Percentiles rank a stretch among this genome's conserved stretches.
These are phyloP conservation scores for Macrolepiota fuliginosa DNA, from an alignment of 768 basidiomycete genomes.

Conservation along the genomic window DNA sequence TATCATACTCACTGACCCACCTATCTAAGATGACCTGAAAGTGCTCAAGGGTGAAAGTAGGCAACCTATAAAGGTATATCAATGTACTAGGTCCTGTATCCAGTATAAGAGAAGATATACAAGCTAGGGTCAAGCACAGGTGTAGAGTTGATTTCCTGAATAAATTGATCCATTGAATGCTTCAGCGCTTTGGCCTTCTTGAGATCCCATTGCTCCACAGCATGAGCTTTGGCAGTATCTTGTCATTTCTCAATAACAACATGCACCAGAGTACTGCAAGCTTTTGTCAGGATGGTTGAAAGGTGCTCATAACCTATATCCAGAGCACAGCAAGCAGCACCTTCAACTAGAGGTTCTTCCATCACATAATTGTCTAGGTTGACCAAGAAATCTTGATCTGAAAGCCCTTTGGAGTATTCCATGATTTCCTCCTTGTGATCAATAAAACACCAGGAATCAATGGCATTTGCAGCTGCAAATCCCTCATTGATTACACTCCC, in stretches of 20 bases:
- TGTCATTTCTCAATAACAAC: background rate
- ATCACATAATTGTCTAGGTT: background rate
- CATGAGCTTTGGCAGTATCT: background rate
- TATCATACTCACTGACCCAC: background rate
- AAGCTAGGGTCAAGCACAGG: background rate
- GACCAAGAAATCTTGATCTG: background rate
- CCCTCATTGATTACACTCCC: background rate
- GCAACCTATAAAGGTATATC: background rate
- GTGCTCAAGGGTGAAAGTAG: background rate
- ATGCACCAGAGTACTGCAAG: background rate
- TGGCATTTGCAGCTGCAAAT: too few relatives aligned
- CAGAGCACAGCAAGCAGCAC: background rate
- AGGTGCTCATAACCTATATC: background rate
- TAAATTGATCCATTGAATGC: background rate
- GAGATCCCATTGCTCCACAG: background rate
- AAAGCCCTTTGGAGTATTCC: background rate
- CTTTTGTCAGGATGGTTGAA: background rate
- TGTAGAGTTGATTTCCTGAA: constrained; percentile 1
- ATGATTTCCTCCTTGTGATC: background rate
- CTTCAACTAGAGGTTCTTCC: constrained; percentile 4
- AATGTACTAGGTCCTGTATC: background rate
- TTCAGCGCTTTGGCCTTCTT: background rate
- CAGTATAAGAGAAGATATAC: background rate
- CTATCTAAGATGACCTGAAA: background rate
- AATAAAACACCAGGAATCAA: background rate